Evolutionary conservation across 1,284 basidiomycete genomes (phyloP), one percentile per base, ranked within the genome.

Genomic region (Bjerkandera adusta): DNA sequence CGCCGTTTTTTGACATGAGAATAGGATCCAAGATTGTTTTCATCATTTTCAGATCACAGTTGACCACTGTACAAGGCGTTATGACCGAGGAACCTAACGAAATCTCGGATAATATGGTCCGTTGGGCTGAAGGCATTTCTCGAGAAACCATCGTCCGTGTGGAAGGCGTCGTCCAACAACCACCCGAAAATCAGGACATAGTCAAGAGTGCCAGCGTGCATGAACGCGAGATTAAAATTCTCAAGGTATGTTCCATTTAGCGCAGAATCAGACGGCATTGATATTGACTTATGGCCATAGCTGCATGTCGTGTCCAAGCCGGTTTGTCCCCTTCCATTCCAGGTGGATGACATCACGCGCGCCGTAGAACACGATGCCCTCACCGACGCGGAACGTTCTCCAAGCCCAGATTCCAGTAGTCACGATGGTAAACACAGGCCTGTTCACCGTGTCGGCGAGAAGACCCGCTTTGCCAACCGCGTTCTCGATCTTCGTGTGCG

Each of bases 101-200:
- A 13, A 73, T 87, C 5, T 85, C 82, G 35, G 78, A 81, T 60
- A 79, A 82, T 58, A 86, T 88, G 84, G 70, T 83, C 49, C 81
- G 81, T 57, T 86, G 76, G 72, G 75, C 77, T 8, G 73, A 75
- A 36, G 62, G 69, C 13, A 69, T 86, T 40, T 68, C 76, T 18
- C 62, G 73, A 34, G 84, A 88, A 65, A 73, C 76, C 10, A 77
- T 88, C 51, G 82, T 86, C 1, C 68, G 78, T 33, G 80, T 86
- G 16, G 75, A 83, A 60, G 84, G 83, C 35, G 43, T 57, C 21
- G 46, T 67, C 1, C 61, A 65, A 53, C 48, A 49, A 6, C 65
- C 61, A 1, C 60, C 81, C 33, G 35, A 39, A 52, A 70, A 72
- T 45, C 79, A 83, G 22, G 60, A 70, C 41, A 70, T 76, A 59